These are phyloP conservation scores for Myxozyma melibiosi DNA, from an alignment of 805 yeast genomes.

Conservation along the genomic window DNA sequence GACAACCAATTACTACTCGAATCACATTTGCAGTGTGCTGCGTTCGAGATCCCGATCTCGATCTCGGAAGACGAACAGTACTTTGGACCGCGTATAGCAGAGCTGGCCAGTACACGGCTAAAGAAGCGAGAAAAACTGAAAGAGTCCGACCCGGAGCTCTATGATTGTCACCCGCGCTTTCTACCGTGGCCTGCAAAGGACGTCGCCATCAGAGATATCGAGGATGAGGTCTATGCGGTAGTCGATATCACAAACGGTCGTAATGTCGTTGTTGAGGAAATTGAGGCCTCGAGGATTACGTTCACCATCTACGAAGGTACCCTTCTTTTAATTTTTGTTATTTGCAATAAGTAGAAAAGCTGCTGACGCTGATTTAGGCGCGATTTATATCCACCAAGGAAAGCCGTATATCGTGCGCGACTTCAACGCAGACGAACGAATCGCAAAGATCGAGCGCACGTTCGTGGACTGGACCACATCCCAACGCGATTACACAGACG, in stretches of 20 bases:
- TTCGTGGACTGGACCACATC: conserved; percentile 92
- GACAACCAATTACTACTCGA: conserved; percentile 66
- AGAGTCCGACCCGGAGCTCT: conserved; percentile 46
- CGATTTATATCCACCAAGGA: conserved; percentile 93
- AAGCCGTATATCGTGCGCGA: conserved; percentile 83
- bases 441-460: conserved; percentile 83
- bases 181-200: conserved; percentile 79
- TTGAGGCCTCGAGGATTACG: conserved; percentile 85
- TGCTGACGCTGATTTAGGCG: conserved; percentile 59
- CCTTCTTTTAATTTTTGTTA: background rate
- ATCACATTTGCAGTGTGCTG: conserved; percentile 92
- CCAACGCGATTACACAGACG: conserved; percentile 90
- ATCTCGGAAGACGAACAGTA: conserved; percentile 56
- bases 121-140: conserved; percentile 5
- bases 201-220: conserved; percentile 81
- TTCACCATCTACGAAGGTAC: conserved; percentile 73
- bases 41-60: conserved; percentile 74
- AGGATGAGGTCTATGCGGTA: conserved; percentile 80
- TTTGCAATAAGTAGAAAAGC: no score
- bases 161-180: conserved; percentile 59
- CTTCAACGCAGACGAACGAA: conserved; percentile 74
- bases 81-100: conserved; percentile 50
- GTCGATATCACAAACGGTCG: conserved; percentile 82
- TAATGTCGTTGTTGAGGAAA: conserved; percentile 79
- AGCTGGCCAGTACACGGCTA: conserved; percentile 43